Base-by-base conservation (phyloP, 2,329 filamentous ascomycete species). In the Exserohilum turcica region DNA sequence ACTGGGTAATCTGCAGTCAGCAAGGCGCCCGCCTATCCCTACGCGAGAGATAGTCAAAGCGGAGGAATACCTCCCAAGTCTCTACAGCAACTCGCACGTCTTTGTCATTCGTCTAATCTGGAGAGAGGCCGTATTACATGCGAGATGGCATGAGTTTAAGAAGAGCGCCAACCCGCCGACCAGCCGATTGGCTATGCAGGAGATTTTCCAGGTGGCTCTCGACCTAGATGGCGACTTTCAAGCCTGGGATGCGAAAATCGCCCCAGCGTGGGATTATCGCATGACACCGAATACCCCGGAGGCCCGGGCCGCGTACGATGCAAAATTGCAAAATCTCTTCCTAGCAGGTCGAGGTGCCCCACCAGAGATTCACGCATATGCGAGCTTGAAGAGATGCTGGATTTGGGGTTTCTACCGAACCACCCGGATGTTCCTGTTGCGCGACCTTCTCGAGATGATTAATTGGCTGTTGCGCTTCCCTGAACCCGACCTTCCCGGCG, bases 351-450 rank as follows among this genome's bases (percentile, higher is more conserved):
- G 51, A 1, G 70, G 68, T 9, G 67, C 67, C 6, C 68, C 70
- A 0, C 36, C 56, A 13, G 64, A 70, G 32, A 66, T 73, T 9
- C 67, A 70, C 40, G 51, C 54, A 1, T 68, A 70, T 43, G 36
- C 54, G 0, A 63, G 51, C 7, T 36, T 72, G 7, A 69, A 65
- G 37, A 47, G 45, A 39, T 63, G 58, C 19, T 72, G 65, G 60
- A 55, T 66, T 0, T 71, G 67, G 66, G 62, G 57, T 12, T 71
- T 68, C 52, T 72, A 64, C 45, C 65, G 68, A n/a, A 68, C 66
- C 1, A 64, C 51, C 29, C 59, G 66, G 12, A 57, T 70, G 7
- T 66, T 70, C 29, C 44, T 72, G 3, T 52, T 68, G 2, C 65
- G 68, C 15, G 70, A 70, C 19, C 33, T 63, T 7, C 51, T 71